These are phyloP conservation scores for Quercus wislizeni DNA, from an alignment of 306 rosid genomes.

Conservation along the genomic window DNA sequence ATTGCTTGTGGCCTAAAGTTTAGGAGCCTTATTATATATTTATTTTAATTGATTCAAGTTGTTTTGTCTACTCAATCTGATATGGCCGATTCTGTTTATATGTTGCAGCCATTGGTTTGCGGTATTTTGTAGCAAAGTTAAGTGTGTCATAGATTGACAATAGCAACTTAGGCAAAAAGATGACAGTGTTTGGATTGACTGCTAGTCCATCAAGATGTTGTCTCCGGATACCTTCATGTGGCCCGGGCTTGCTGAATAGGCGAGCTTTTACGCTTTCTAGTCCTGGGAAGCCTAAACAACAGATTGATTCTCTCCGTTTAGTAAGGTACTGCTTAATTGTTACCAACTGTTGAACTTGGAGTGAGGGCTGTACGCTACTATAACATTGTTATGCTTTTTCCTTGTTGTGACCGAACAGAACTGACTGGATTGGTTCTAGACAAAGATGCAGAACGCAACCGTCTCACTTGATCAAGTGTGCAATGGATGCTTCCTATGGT, in stretches of 20 bases:
- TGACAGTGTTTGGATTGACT: slow-evolving; percentile 61
- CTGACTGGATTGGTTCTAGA: slow-evolving; percentile 29
- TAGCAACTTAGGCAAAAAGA: slow-evolving; percentile 16
- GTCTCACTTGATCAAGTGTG: slow-evolving; percentile 49
- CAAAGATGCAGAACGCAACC: slow-evolving; percentile 25
- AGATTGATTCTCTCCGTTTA: slow-evolving; percentile 22
- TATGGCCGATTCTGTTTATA: background rate
- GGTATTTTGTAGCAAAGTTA: slow-evolving; percentile 3
- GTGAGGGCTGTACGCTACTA: slow-evolving; percentile 9
- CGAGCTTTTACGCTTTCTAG: slow-evolving; percentile 27
- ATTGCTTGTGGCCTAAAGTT: no score
- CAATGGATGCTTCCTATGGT: slow-evolving; percentile 83
- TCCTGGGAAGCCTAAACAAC: slow-evolving; percentile 29
- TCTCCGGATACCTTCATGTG: slow-evolving; percentile 39
- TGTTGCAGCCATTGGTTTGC: slow-evolving; percentile 20
- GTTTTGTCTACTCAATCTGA: background rate
- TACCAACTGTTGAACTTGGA: slow-evolving; percentile 8
- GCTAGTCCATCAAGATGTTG: slow-evolving; percentile 56
- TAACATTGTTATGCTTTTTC: slow-evolving; percentile 4
- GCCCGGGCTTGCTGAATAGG: slow-evolving; percentile 16
- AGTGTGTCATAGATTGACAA: background rate
- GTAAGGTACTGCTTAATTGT: slow-evolving; percentile 47
- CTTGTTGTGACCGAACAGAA: slow-evolving; percentile 15
- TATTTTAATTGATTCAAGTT: background rate
- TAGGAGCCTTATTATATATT: no score